Conservation (phyloP, 176 grass and related monocot genomes). For the Puya raimondii region DNA sequence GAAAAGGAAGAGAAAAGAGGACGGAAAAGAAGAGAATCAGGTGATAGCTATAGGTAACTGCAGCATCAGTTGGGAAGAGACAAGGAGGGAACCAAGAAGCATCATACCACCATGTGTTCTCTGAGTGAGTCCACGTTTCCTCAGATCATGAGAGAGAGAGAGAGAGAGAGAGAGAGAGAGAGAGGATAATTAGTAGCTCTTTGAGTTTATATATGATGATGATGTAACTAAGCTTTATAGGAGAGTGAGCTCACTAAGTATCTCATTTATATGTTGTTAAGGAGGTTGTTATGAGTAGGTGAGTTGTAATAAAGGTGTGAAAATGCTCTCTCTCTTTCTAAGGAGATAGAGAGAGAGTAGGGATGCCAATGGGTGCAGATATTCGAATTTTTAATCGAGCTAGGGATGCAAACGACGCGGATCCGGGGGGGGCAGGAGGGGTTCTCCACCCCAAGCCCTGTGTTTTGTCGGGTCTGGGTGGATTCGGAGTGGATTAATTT, state of each 20-base stretch:
- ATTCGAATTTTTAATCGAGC: too few species aligned
- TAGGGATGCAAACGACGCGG: too few species aligned
- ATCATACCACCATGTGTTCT: slow-evolving; percentile 23
- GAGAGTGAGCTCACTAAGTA: slow-evolving; percentile 5
- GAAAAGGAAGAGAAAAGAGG: slow-evolving; percentile 5
- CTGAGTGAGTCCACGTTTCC: slow-evolving; percentile 20
- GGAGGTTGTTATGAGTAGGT: slow-evolving; percentile 65
- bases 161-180: background rate
- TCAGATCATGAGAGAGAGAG: slow-evolving; percentile 5
- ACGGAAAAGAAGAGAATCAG: slow-evolving; percentile 31
- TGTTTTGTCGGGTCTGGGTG: too few species aligned
- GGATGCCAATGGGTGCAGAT: too few species aligned
- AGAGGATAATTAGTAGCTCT: background rate
- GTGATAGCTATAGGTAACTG: slow-evolving; percentile 86
- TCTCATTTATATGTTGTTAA: slow-evolving; percentile 26
- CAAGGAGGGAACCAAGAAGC: background rate
- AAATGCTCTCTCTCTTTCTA: background rate
- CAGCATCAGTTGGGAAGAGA: slow-evolving; percentile 37
- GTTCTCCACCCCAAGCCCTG: too few species aligned
- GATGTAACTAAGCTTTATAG: background rate
- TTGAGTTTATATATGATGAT: background rate
- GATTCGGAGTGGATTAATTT: too few species aligned
- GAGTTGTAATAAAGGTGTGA: slow-evolving; percentile 52
- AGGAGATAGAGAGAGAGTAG: too few species aligned
- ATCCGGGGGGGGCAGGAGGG: too few species aligned